Percentiles rank a stretch among this genome's conserved stretches.
phyloP scores from a whole-genome alignment of 2,329 filamentous ascomycete species.

The Cryoendolithus antarcticus region DNA sequence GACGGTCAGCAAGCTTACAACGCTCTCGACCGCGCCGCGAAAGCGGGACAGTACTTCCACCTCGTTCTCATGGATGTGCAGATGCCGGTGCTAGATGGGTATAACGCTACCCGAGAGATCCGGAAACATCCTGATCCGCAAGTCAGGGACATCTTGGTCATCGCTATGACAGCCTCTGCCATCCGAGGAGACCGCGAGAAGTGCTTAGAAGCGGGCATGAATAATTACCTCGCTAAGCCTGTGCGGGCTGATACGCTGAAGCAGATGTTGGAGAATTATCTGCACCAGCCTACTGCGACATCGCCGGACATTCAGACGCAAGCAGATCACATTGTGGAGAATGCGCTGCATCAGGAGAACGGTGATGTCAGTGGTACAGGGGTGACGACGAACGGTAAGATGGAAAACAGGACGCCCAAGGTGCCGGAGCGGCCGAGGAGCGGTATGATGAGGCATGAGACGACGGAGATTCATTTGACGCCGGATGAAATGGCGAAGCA shows the following conservation, averaged over 20 bases:
- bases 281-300: conserved; percentile 35
- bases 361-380: conserved; percentile 5
- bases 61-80: conserved; percentile 92
- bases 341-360: conserved; percentile 14
- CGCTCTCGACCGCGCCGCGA: conserved; percentile 61
- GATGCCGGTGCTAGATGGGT: conserved; percentile 88
- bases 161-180: conserved; percentile 92
- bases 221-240: conserved; percentile 94
- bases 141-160: conserved; percentile 76
- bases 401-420: neutral
- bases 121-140: conserved; percentile 63
- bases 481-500: conserved; percentile 18
- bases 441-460: conserved; percentile 2
- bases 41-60: conserved; percentile 67
- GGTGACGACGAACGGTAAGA: neutral
- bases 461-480: conserved; percentile 16
- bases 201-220: conserved; percentile 89
- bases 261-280: conserved; percentile 62
- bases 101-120: conserved; percentile 76
- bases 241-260: conserved; percentile 78
- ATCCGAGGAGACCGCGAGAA: conserved; percentile 93
- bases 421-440: neutral
- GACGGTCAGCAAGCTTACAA: conserved; percentile 83
- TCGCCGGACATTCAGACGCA: conserved; percentile 35
- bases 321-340: conserved; percentile 31